Conservation (phyloP, 148 eudicot species). For the Vaccinium vitisidaea region DNA sequence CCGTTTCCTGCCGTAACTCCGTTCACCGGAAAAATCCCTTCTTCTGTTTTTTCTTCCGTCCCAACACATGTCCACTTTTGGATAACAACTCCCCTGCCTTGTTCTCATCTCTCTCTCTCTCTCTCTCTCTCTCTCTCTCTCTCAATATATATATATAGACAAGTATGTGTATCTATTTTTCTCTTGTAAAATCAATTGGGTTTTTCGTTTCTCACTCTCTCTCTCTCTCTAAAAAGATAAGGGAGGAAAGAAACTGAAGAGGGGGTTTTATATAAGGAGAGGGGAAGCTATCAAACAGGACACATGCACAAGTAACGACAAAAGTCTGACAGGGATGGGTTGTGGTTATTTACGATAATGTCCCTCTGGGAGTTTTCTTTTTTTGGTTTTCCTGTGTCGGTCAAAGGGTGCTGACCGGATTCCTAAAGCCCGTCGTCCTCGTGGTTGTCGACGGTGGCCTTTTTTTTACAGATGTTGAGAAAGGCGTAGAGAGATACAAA, state of each 20-base stretch:
- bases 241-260: neutral
- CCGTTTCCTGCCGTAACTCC: slow-evolving; percentile 29
- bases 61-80: slow-evolving; percentile 13
- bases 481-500: neutral
- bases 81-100: slow-evolving; percentile 47
- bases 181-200: no score
- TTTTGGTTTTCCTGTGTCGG: slow-evolving; percentile 7
- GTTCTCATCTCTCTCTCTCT: slow-evolving; percentile 38
- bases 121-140: neutral
- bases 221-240: neutral
- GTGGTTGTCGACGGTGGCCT: neutral
- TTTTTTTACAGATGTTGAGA: neutral
- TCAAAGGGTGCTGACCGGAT: slow-evolving; percentile 49
- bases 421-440: slow-evolving; percentile 9
- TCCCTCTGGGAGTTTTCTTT: neutral
- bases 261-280: slow-evolving; percentile 15
- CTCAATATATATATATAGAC: neutral
- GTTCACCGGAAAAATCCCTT: slow-evolving; percentile 16
- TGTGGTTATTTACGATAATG: slow-evolving; percentile 5
- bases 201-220: no score
- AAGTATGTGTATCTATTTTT: neutral
- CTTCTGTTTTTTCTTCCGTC: slow-evolving; percentile 14
- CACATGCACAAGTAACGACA: slow-evolving; percentile 18
- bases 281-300: neutral
- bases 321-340: neutral